A percentile compares a stretch with the other conserved stretches of the same genome.
Conservation (phyloP, 208 protist genomes). For the Kentomonas sorsogonicus region DNA sequence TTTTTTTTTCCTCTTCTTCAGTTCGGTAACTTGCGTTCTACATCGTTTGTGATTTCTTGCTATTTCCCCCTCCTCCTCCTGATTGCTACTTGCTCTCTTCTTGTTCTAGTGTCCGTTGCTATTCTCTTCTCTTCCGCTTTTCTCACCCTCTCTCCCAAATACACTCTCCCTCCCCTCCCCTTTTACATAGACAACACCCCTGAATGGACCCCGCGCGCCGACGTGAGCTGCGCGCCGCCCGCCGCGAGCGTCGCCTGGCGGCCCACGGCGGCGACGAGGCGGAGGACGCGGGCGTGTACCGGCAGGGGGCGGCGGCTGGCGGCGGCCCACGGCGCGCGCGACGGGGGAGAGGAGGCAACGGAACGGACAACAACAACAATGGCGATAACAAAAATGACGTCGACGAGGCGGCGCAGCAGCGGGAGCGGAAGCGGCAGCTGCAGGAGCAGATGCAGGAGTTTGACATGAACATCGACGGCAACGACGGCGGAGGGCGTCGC, state of each 20-base stretch:
- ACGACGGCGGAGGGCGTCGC: background rate
- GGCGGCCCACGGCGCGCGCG: background rate
- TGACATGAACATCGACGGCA: constrained; percentile 9
- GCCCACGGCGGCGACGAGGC: constrained; percentile 6
- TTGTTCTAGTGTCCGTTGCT: constrained; percentile 6
- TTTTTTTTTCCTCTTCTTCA: constrained; percentile 7
- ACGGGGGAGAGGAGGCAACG: background rate
- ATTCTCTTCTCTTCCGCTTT: constrained; percentile 10
- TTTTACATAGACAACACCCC: background rate
- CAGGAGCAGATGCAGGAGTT: constrained; percentile 24
- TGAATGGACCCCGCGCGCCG: constrained; percentile 27
- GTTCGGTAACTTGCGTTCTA: background rate
- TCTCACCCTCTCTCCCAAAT: background rate
- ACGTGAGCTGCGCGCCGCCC: constrained; percentile 24
- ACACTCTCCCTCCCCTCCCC: background rate
- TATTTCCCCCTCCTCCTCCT: background rate
- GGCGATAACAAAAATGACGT: constrained; percentile 6
- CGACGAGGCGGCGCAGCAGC: no score
- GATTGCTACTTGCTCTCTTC: background rate
- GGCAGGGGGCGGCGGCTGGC: background rate
- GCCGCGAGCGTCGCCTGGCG: constrained; percentile 23
- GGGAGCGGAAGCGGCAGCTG: constrained; percentile 19
- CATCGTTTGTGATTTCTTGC: no score
- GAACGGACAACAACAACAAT: background rate
- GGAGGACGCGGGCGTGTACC: background rate